Evolutionary conservation across 73 alveolate genomes (phyloP), one percentile per base, ranked within the genome.

Genomic region (Paramecium sonneborni): DNA sequence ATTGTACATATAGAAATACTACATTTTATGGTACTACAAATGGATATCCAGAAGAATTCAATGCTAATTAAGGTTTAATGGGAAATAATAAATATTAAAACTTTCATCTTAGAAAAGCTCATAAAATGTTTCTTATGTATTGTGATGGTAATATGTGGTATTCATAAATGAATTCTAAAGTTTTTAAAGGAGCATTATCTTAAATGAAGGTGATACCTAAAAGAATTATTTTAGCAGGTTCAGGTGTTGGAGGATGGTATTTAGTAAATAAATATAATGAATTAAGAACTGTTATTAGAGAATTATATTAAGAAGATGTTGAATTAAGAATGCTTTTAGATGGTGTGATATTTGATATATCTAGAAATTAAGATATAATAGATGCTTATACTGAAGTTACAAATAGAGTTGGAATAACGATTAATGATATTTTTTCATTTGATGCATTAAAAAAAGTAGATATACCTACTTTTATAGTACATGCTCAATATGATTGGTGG

Each of bases 401-500:
- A 11, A 20, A 39, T 0, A 79, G 90, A 79, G 62, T 18, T 3
- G 90, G 72, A 10, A 11, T 39, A 39, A 14, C 46, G 0, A 24
- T 79, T 8, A 39, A 32, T 43, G 90, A 79, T 46, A 8, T 79
- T 3, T 39, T 39, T 6, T 43, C 70, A 14, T 43, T 79, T 3
- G 90, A 79, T 23, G 20, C 55, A 9, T 14, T 79, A 4, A 6
- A 1, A 41, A 46, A 79, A 9, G 30, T 79, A 9, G 55, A 79
- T 23, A 23, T 79, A 4, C 90, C 90, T 2, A 79, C 90, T 4
- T 79, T 79, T 44, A 30, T 79, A 0, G 74, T 79, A 11, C 55
- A 79, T 30, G 15, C 90, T 9, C 15, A 79, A 79, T 79, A 79
- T 44, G 90, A 79, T 20, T 79, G 90, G 90, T 79, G 90, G 90